Base-by-base conservation (phyloP, 345 rosid species). In the Pseudoturritis turrita region DNA sequence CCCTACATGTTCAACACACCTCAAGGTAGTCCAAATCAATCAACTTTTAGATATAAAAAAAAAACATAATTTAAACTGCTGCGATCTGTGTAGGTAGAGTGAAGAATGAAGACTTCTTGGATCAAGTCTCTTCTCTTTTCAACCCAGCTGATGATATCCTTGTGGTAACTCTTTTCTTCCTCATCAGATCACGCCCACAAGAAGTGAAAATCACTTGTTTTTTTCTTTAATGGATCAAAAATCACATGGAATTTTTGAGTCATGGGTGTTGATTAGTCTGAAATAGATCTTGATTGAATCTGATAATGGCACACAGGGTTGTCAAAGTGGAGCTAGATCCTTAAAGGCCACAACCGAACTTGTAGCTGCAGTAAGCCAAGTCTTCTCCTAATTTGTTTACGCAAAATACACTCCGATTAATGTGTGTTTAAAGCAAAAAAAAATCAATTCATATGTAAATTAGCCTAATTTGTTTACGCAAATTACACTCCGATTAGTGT, bases 311-410 rank as follows among this genome's bases (percentile, higher is more conserved):
- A 37, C 3, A 39, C n/a, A 93, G 96, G 94, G 96, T 47, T 94
- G 98, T 76, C 94, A 85, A 69, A 86, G 96, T 77, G 97, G 97
- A 70, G 95, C 81, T 55, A 87, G 98, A 77, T 94, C 98, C 55
- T 70, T 84, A 31, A 59, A 75, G 26, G 97, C 97, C 43, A 70
- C 89, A 23, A 35, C 74, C 67, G 96, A 88, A 77, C 92, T 91
- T 74, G 73, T 83, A 28, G 52, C 60, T 31, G 85, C 80, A 28
- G 96, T 93, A 83, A 85, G 96, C n/a, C n/a, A n/a, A n/a, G n/a
- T 61, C 12, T 0, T 36, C 36, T 29, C 57, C 53, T 60, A 14
- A 11, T 13, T 47, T 9, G 39, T 54, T 15, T 29, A 9, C 2
- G 15, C n/a, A 17, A 36, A 49, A 17, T 17, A 33, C 13, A 21